Evolutionary conservation across 176 grass and related monocot genomes (phyloP).

Genomic region (Triticum urartu): DNA sequence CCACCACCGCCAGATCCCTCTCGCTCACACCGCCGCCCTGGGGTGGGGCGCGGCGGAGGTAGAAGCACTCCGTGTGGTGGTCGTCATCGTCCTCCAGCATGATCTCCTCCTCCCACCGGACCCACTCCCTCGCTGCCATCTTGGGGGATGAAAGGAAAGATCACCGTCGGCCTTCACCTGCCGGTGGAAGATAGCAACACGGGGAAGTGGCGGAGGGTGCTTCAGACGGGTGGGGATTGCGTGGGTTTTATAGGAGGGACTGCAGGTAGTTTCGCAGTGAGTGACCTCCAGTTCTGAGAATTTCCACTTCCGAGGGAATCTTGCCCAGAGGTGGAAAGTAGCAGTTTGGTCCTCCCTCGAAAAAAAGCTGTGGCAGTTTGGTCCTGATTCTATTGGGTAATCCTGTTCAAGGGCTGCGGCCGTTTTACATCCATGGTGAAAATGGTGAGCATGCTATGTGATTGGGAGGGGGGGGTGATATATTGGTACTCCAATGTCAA

Average conservation of each 20-base stretch:
- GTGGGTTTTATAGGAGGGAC: background rate
- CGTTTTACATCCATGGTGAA: background rate
- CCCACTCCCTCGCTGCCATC: background rate
- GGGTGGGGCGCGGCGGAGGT: conserved; percentile 20
- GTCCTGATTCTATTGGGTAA: background rate
- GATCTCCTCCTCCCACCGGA: conserved; percentile 42
- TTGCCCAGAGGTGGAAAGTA: background rate
- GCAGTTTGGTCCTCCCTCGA: too few species aligned
- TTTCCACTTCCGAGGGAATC: background rate
- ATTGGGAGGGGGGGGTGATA: too few species aligned
- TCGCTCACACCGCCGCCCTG: background rate
- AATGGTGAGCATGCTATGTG: background rate
- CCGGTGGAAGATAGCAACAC: background rate
- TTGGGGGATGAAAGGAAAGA: background rate
- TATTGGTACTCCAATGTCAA: too few species aligned
- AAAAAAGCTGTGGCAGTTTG: background rate
- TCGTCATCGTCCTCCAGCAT: conserved; percentile 33
- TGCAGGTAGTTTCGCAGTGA: background rate
- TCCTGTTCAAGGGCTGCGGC: background rate
- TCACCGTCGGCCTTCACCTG: background rate
- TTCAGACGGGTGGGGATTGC: background rate
- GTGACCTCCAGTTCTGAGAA: background rate
- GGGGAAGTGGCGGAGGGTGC: background rate
- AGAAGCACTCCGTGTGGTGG: conserved; percentile 55
- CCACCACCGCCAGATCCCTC: conserved; percentile 64